Base-by-base conservation (phyloP, 352 stramenopile species). In the Phytophthora idaei region DNA sequence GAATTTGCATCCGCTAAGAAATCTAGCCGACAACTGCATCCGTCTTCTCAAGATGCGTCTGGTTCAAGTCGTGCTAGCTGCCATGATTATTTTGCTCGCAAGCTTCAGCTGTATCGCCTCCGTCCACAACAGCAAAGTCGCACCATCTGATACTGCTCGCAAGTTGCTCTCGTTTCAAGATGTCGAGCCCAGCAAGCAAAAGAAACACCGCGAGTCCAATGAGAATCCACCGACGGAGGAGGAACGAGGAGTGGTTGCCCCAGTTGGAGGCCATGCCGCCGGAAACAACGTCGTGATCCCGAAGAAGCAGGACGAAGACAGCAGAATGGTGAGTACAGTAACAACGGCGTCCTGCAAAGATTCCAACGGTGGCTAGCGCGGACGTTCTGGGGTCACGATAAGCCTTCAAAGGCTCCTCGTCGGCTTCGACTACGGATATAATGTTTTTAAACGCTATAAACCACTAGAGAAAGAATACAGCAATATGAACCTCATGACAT, bases 91-190 rank as follows among this genome's bases (percentile, higher is more conserved):
- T 25, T 54, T 59, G 25, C 63, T 71, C 25, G 25, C 56, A 32
- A 70, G n/a, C 12, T 34, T 2, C 41, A 42, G 54, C 42, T 11
- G 10, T 39, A 34, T 54, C 28, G 46, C 28, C 49, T 32, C 54
- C 21, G 21, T 21, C 5, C 48, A 34, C 25, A 61, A 5, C n/a
- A 66, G 21, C 56, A 57, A 51, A 0, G 36, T 42, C 36, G 36
- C 36, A 42, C 36, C 36, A 17, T 42, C 36, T 42, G 36, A 42
- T 5, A 42, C 12, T 9, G 12, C 12, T n/a, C 36, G 36, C 36
- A 42, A 42, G 36, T 60, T 61, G 57, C 8, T 61, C 15, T 66
- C 47, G 5, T 57, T 70, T 14, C 31, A 70, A 12, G 56, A 70
- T 32, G 44, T 42, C 42, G 31, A 51, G 2, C 28, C 25, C 12